Evolutionary conservation across 169 alveolate genomes (phyloP), one percentile per base, ranked within the genome.

Genomic region (Plasmodium fragile): DNA sequence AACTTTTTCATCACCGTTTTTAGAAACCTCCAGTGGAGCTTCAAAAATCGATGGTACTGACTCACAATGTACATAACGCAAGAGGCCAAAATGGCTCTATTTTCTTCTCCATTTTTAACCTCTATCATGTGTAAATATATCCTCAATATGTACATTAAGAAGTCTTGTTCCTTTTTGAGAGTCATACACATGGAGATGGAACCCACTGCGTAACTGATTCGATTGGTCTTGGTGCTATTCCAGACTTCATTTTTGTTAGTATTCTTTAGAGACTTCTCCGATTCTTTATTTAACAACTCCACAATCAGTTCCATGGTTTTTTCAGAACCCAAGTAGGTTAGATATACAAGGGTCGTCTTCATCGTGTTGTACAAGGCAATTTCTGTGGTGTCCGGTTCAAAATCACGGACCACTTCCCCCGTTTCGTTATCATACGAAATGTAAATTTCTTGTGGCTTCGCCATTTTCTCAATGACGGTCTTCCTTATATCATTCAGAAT

Each of bases 1-100:
- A 99, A 97, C 96, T 99, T 99, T 95, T 98, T 98, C 73, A 99
- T 96, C 36, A 99, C 99, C 2, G 99, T 99, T 95, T 98, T 98
- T 81, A 99, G 95, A 96, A 99, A 99, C 83, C 98, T 97, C 99
- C 99, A 99, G 96, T 99, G 99, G 8, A 97, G 96, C 93, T 97
- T 97, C 83, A 99, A 96, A 95, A 99, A 99, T 75, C 99, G 96
- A 1, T 99, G 99, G 96, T 99, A 99, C 93, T 99, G 99, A 8
- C 99, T 99, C 3, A 99, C 99, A 30, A 99, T 99, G 95, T 99
- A 99, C 99, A 99, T 99, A 84, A 99, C 99, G 95, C 98, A 97
- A 3, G 99, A 98, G 43, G 99, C 99, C 77, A 96, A 95, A 52
- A 99, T 98, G n/a, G 99, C 99, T 96, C 99, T 98, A 96, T 98